Evolutionary conservation across 2,329 filamentous ascomycete genomes (phyloP), one percentile per base, ranked within the genome.

Genomic region (Colletotrichum cordylinicola): DNA sequence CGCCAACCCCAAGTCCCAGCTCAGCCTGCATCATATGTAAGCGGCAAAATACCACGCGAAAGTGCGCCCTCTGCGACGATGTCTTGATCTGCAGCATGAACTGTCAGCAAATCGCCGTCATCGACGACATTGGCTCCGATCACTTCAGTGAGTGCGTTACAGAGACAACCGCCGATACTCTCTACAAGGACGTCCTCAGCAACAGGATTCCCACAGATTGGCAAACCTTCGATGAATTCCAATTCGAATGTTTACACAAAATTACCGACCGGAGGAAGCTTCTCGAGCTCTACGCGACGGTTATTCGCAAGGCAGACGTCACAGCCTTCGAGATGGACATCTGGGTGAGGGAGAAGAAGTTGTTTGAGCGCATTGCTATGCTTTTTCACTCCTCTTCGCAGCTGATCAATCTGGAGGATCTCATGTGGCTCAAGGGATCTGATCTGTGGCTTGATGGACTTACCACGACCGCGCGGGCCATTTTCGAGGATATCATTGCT

Each of bases 381-480:
- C 37, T 39, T 1, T 8, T 39, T 16, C 15, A 16, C 37, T 18
- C 1, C 37, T 18, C 7, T 8, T 3, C 37, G 8, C 1, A 8
- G 7, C 37, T 39, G 15, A 39, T 39, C 15, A 39, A 15, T 4
- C 39, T 43, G 0, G 18, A 43, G 0, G 39, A 43, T 12, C 2
- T 43, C 8, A 10, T 0, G 4, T 43, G 39, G 39, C 18, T 43
- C 18, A 43, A 43, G 18, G 3, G 2, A 43, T 6, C 39, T 43
- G 0, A 10, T 2, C 0, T 43, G 1, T 43, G 18, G 16, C 6
- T 4, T 6, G 1, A 0, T 0, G 16, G 18, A n/a, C 2, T 18
- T 1, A 6, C 4, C 18, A 8, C 18, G 37, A 18, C 37, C 15
- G 7, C 37, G 1, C 37, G 7, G 37, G 37, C 15, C 0, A 16